Conservation (phyloP, 2,329 filamentous ascomycete species). For the Clonostachys rosea region DNA sequence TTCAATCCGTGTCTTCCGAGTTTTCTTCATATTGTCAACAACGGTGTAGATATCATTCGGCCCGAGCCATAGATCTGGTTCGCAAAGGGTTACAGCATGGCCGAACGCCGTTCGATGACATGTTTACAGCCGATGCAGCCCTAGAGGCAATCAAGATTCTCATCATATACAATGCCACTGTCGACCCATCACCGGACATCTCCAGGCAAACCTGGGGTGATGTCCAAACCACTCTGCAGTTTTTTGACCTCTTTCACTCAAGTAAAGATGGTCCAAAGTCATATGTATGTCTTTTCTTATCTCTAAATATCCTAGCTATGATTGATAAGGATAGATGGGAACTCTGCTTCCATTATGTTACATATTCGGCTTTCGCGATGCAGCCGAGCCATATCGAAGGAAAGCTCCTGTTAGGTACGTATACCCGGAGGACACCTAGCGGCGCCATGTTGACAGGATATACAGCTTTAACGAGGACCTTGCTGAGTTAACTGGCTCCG, state of each 20-base stretch:
- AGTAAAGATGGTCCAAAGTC: slow-evolving; percentile 9
- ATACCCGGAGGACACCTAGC: not conserved
- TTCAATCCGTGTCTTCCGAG: slow-evolving; percentile 9
- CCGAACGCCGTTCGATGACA: slow-evolving; percentile 11
- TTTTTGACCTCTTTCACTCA: slow-evolving; percentile 7
- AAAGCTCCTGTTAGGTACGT: not conserved
- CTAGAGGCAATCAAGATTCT: slow-evolving; percentile 17
- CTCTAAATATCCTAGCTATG: not conserved
- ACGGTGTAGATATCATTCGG: slow-evolving; percentile 12
- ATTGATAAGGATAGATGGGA: slow-evolving; percentile 3
- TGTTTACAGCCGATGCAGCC: slow-evolving; percentile 11
- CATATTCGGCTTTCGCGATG: slow-evolving; percentile 11
- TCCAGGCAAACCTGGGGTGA: slow-evolving; percentile 10
- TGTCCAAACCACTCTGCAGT: slow-evolving; percentile 10
- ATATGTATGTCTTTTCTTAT: slow-evolving; percentile 1
- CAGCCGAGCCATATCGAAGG: slow-evolving; percentile 7
- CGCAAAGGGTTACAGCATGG: slow-evolving; percentile 7
- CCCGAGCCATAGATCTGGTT: slow-evolving; percentile 11
- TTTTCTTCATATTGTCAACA: slow-evolving; percentile 12
- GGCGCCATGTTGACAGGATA: not conserved
- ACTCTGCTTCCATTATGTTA: slow-evolving; percentile 10
- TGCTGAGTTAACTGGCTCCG: slow-evolving; percentile 11
- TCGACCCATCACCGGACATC: slow-evolving; percentile 8
- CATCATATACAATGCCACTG: slow-evolving; percentile 14
- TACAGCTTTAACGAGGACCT: not conserved